Base-by-base conservation (phyloP, 2,329 filamentous ascomycete genomes). In the Hypoxylon sp. region DNA sequence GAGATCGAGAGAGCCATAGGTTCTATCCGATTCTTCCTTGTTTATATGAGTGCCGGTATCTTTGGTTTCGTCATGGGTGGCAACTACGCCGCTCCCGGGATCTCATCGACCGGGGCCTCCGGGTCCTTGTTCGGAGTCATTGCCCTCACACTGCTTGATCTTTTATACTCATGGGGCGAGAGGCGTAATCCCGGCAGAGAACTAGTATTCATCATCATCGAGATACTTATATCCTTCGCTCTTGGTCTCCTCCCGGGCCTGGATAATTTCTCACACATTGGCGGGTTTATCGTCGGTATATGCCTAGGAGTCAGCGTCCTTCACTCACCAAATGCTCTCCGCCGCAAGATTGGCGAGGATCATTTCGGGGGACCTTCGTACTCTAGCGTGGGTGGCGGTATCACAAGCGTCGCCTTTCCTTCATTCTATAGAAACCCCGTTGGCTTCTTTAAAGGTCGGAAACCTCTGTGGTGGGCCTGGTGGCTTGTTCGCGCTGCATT, bases 231-330 rank as follows among this genome's bases (percentile, higher is more conserved):
- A 71, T 93, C 94, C 0, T 98, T 99, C 77, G 93, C 96, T 14
- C 87, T 99, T 2, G 96, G 96, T 34, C 86, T 99, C 3, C 86
- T 99, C 1, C 96, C 96, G 0, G 95, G 94, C 7, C 82, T 99
- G 50, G 96, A 99, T 83, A 99, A 99, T 80, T 99, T 98, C 79
- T 93, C 93, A 14, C 96, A 99, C 73, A 98, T 99, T 68, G 96
- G 96, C 60, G 96, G 96, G 1, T 98, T 98, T 79, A 81, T 97
- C 55, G 97, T 97, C 89, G 96, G 96, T 0, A 82, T 99, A 5
- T 91, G 91, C 0, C 87, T 98, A 0, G 96, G 96, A 11, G 85
- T 98, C 56, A 97, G 91, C 68, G 85, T 99, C 28, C 84, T 99
- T 67, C 94, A 95, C 77, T 98, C 94, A 2, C 96, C 96, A 1